These are phyloP conservation scores for Hemileia vastatrix DNA, from an alignment of 1,284 basidiomycete species.

Conservation along the genomic window DNA sequence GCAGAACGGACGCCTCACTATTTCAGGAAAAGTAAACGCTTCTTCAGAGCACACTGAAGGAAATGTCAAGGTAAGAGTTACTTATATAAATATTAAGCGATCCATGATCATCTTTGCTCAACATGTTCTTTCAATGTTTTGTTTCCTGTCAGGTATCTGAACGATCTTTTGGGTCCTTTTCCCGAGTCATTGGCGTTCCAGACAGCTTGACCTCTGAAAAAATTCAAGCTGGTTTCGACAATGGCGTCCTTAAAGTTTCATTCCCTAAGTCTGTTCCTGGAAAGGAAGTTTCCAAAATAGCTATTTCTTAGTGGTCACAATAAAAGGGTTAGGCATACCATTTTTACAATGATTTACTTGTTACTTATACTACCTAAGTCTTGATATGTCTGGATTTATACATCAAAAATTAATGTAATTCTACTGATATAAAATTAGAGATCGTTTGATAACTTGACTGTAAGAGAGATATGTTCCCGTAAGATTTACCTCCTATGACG, in stretches of 20 bases:
- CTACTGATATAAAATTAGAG: too few species aligned
- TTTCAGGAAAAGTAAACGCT: neutral
- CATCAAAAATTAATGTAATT: too few species aligned
- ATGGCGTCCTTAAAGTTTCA: constrained; percentile 6
- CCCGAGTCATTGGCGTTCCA: neutral
- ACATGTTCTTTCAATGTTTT: neutral
- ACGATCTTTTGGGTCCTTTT: constrained; percentile 9
- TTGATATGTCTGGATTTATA: too few species aligned
- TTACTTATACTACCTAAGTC: too few species aligned
- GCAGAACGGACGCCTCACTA: constrained; percentile 3
- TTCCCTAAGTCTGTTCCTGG: neutral
- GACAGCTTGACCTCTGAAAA: neutral
- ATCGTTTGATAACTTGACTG: too few species aligned
- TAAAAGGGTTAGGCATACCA: too few species aligned
- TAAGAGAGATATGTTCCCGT: too few species aligned
- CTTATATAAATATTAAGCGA: neutral
- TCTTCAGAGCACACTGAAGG: neutral
- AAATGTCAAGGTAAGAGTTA: constrained; percentile 1
- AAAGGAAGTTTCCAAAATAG: neutral
- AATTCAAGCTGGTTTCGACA: constrained; percentile 6
- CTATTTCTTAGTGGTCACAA: constrained; percentile 6
- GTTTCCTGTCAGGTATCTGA: neutral
- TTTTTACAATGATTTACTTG: too few species aligned
- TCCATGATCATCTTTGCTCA: neutral
- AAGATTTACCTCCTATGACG: too few species aligned